Percentiles rank a stretch among this genome's conserved stretches.
These are phyloP conservation scores for Mesembryanthemum crystallinum DNA, from an alignment of 148 eudicot genomes.

Conservation along the genomic window DNA sequence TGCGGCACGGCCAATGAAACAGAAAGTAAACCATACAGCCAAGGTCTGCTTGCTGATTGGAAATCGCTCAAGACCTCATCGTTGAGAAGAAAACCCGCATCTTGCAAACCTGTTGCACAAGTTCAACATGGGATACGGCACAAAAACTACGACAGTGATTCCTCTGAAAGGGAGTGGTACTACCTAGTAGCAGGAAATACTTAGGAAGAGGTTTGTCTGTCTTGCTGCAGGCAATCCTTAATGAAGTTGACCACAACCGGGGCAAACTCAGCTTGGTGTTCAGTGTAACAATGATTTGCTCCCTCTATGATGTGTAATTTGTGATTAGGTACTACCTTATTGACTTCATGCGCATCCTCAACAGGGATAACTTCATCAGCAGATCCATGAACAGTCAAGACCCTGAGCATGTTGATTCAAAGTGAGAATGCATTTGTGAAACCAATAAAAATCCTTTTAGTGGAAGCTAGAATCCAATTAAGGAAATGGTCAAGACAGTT, in stretches of 20 bases:
- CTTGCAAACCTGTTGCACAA: too few species aligned
- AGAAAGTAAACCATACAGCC: too few species aligned
- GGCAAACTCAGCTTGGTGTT: slow-evolving; percentile 52
- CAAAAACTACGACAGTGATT: too few species aligned
- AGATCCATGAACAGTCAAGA: slow-evolving; percentile 79
- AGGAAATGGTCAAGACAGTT: not conserved
- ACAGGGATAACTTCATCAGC: slow-evolving; percentile 68
- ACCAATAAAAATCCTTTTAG: not conserved
- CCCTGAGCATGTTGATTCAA: slow-evolving; percentile 35
- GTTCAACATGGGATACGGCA: too few species aligned
- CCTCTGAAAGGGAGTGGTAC: too few species aligned
- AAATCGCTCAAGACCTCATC: too few species aligned
- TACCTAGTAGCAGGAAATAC: slow-evolving; percentile 3
- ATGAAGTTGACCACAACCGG: slow-evolving; percentile 59
- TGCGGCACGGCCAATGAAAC: too few species aligned
- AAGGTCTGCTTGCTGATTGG: too few species aligned
- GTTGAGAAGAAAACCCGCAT: too few species aligned
- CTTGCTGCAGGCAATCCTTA: slow-evolving; percentile 45
- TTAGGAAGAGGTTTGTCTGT: slow-evolving; percentile 16
- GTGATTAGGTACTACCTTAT: slow-evolving; percentile 74
- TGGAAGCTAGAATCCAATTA: not conserved
- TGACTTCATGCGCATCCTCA: slow-evolving; percentile 66
- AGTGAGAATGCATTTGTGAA: not conserved
- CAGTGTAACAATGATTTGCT: slow-evolving; percentile 58
- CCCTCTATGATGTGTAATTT: slow-evolving; percentile 57